Conservation (phyloP, 495 filamentous ascomycete genomes). For the Aspergillus ostianus region DNA sequence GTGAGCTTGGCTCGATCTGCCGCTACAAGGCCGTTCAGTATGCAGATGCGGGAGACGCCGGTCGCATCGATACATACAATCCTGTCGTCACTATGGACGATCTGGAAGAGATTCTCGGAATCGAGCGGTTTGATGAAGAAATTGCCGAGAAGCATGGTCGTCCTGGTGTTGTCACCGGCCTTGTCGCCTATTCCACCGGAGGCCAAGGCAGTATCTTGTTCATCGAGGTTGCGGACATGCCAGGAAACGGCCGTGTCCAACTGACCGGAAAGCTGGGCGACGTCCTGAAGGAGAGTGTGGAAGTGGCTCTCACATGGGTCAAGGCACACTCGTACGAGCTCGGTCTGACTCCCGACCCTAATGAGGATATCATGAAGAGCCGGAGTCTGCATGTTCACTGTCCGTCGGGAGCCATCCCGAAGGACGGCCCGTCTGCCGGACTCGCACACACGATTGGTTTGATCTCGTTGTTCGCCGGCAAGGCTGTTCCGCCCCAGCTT, state of each 20-base stretch:
- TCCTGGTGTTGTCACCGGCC: constrained; percentile 92
- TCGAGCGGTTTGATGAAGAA: constrained; percentile 93
- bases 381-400: constrained; percentile 96
- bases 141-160: constrained; percentile 85
- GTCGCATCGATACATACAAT: constrained; percentile 67
- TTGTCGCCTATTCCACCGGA: constrained; percentile 93
- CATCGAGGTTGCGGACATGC: constrained; percentile 98
- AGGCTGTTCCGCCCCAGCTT: constrained; percentile 83
- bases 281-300: constrained; percentile 94
- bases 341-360: constrained; percentile 73
- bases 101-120: constrained; percentile 86
- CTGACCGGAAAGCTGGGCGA: constrained; percentile 98
- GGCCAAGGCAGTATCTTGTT: constrained; percentile 96
- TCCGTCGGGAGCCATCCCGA: constrained; percentile 90
- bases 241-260: constrained; percentile 86
- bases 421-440: constrained; percentile 86
- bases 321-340: constrained; percentile 94
- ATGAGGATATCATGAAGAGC: constrained; percentile 94
- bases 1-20: constrained; percentile 91
- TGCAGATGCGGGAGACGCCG: constrained; percentile 81
- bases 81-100: constrained; percentile 72
- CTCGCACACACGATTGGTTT: constrained; percentile 92
- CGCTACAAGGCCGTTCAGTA: constrained; percentile 94
- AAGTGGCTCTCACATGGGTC: constrained; percentile 94
- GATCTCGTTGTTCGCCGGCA: constrained; percentile 86